Conservation (phyloP, 73 alveolate genomes). For the Uronychia binucleata region DNA sequence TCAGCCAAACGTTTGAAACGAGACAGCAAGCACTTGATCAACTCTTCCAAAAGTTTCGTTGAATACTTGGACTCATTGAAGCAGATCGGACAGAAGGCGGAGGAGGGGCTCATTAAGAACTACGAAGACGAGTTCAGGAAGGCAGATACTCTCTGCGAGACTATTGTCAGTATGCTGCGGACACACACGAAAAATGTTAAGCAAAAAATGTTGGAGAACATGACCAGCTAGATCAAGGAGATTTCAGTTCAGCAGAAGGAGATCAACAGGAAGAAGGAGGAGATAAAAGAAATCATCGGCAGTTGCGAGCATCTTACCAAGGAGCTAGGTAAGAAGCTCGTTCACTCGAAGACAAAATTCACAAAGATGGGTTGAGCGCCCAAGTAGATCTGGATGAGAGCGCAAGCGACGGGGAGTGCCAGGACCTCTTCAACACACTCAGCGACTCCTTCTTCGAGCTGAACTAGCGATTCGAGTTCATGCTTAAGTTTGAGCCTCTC, state of each 20-base stretch:
- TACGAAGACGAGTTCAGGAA: slow-evolving; percentile 24
- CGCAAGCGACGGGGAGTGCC: not conserved
- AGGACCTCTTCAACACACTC: not conserved
- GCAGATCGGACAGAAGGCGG: slow-evolving; percentile 14
- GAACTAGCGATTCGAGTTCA: not conserved
- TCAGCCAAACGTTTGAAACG: slow-evolving; percentile 38
- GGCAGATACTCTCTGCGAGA: slow-evolving; percentile 13
- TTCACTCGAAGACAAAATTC: not conserved
- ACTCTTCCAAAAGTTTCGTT: slow-evolving; percentile 13
- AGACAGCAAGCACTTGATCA: slow-evolving; percentile 13
- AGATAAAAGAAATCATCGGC: not conserved
- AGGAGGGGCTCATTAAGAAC: slow-evolving; percentile 8
- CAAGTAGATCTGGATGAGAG: not conserved
- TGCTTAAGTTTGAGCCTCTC: not conserved
- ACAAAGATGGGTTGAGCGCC: not conserved
- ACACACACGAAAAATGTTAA: not conserved
- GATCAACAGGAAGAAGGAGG: not conserved
- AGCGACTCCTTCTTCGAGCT: not conserved
- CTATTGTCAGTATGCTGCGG: slow-evolving; percentile 1
- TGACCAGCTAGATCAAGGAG: not conserved
- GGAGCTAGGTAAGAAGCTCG: not conserved
- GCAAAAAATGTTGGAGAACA: not conserved
- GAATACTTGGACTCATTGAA: slow-evolving; percentile 12
- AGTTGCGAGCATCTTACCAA: not conserved
- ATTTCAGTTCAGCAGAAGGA: not conserved